Base-by-base conservation (phyloP, 208 protist genomes). In the Endotrypanum monterogeii region DNA sequence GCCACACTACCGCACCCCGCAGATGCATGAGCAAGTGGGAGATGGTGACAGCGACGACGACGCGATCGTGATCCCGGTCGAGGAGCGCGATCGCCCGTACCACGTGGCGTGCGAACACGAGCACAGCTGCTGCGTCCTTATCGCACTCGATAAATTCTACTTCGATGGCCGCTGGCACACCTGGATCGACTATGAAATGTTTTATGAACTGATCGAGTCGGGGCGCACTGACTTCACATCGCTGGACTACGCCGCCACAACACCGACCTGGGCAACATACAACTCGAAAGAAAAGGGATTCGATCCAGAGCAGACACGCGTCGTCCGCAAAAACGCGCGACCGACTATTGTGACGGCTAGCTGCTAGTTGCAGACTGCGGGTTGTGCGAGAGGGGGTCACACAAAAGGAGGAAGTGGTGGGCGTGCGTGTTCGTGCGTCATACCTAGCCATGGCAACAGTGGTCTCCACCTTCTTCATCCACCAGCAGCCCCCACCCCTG, bases 91-190 rank as follows among this genome's bases (percentile, higher is more conserved):
- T 63, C 76, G 84, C n/a, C 87, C 90, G 18, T 98, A 98, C 72
- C 83, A 90, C 72, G 86, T 98, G 62, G 94, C 92, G 57, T 97
- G 91, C 78, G 92, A 97, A 74, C 94, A 98, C 78, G 94, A 98
- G 78, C 94, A 98, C 84, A 95, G 89, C 75, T 97, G 94, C 84
- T 98, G 94, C 74, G 89, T 96, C 46, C 87, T 98, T 37, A 95
- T 98, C 76, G 91, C 94, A 1, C 78, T 91, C 1, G 87, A 95
- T 56, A 90, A 93, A 62, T 98, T 98, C 78, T 90, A 85, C 67
- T 82, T 90, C 46, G 70, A 96, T 67, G 68, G 75, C 0, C 79
- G 77, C 35, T 97, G 92, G 92, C 87, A 98, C 81, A 98, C 94
- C 23, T 98, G 94, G 93, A 97, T 98, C 72, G 86, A 98, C 82